Percentiles rank a stretch among this genome's conserved stretches.
Evolutionary conservation across 169 alveolate genomes (phyloP).

Genomic region (Cryptosporidium ubiquitum): DNA sequence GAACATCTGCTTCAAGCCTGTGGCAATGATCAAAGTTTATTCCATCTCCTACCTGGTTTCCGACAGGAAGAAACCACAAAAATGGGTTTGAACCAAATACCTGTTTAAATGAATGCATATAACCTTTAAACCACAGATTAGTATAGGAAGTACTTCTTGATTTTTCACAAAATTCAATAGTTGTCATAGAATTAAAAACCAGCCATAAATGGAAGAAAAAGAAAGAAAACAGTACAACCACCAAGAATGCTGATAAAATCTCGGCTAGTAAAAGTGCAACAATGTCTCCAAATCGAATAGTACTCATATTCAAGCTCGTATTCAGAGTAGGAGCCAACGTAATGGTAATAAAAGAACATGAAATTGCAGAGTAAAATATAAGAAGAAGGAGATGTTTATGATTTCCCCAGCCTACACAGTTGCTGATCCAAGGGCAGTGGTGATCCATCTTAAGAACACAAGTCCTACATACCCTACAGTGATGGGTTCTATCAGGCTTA

Average conservation of each 20-base stretch:
- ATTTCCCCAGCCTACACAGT: slow-evolving; percentile 90
- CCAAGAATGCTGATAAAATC: slow-evolving; percentile 81
- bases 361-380: slow-evolving; percentile 82
- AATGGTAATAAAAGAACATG: slow-evolving; percentile 79
- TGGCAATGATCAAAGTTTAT: slow-evolving; percentile 55
- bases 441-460: slow-evolving; percentile 92
- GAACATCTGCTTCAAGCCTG: not conserved
- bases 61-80: slow-evolving; percentile 79
- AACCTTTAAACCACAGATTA: slow-evolving; percentile 79
- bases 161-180: slow-evolving; percentile 90
- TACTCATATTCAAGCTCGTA: slow-evolving; percentile 1
- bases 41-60: slow-evolving; percentile 80
- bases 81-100: slow-evolving; percentile 80
- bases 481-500: slow-evolving; percentile 86
- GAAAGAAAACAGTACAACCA: slow-evolving; percentile 81
- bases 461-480: slow-evolving; percentile 83
- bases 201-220: slow-evolving; percentile 84
- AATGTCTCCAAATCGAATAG: slow-evolving; percentile 77
- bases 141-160: slow-evolving; percentile 74
- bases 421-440: slow-evolving; percentile 91
- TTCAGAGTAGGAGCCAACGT: slow-evolving; percentile 80
- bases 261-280: slow-evolving; percentile 85
- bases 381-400: slow-evolving; percentile 87
- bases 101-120: slow-evolving; percentile 73
- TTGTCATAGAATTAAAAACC: slow-evolving; percentile 81